A percentile compares a stretch with the other conserved stretches of the same genome.
These are phyloP conservation scores for Nymphaea colorata DNA, from an alignment of 164 flowering plant genomes.

Conservation along the genomic window DNA sequence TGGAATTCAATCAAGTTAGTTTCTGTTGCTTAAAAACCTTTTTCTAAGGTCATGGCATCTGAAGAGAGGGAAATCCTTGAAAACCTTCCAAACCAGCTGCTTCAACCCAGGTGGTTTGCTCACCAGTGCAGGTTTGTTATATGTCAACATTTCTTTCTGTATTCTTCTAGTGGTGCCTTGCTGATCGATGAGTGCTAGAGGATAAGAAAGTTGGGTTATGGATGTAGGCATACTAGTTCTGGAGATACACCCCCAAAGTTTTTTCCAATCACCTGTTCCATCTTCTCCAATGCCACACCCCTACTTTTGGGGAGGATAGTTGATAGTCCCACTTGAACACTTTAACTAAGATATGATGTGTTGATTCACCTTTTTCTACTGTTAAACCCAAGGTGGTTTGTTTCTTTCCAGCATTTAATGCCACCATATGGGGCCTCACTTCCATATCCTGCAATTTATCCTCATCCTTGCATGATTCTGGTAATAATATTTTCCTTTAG, in stretches of 20 bases:
- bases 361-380: background rate
- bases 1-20: background rate
- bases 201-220: slow-evolving; percentile 5
- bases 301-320: slow-evolving; percentile 82
- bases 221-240: slow-evolving; percentile 72
- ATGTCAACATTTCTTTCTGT: background rate
- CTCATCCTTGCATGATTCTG: slow-evolving; percentile 62
- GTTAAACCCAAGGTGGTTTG: slow-evolving; percentile 4
- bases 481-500: slow-evolving; percentile 21
- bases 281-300: slow-evolving; percentile 77
- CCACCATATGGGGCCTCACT: slow-evolving; percentile 55
- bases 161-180: background rate
- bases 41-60: slow-evolving; percentile 17
- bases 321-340: slow-evolving; percentile 13
- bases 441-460: slow-evolving; percentile 78
- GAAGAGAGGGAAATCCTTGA: slow-evolving; percentile 54
- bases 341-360: background rate
- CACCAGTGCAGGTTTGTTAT: slow-evolving; percentile 64
- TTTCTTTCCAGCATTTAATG: slow-evolving; percentile 56
- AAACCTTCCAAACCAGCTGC: slow-evolving; percentile 17
- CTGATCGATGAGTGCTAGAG: background rate
- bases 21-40: background rate
- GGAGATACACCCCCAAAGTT: slow-evolving; percentile 56
- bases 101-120: slow-evolving; percentile 9
- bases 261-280: slow-evolving; percentile 59